A percentile compares a stretch with the other conserved stretches of the same genome.
Evolutionary conservation across 2,329 filamentous ascomycete genomes (phyloP).

Genomic region (Calcarisporium arbuscula): DNA sequence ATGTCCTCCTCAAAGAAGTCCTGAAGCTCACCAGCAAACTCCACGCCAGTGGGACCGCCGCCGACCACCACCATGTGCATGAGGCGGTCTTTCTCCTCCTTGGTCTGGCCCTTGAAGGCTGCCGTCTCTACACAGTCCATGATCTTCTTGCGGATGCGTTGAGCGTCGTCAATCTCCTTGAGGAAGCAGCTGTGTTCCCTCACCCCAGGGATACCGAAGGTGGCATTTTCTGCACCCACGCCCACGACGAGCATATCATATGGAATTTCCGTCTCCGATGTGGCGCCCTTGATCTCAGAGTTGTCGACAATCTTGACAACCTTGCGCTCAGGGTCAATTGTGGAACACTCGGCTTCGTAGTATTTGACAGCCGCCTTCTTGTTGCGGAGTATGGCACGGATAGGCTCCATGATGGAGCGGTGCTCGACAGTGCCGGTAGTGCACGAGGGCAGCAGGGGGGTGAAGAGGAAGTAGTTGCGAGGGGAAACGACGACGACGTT

Average conservation of each 20-base stretch:
- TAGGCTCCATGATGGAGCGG: conserved; percentile 98
- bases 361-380: conserved; percentile 92
- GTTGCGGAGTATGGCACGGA: conserved; percentile 90
- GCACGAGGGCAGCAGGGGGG: conserved; percentile 91
- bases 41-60: conserved; percentile 92
- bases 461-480: conserved; percentile 99
- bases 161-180: conserved; percentile 95
- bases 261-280: conserved; percentile 77
- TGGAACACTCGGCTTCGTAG: conserved; percentile 96
- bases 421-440: conserved; percentile 97
- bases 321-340: conserved; percentile 89
- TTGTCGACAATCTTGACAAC: conserved; percentile 85
- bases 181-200: conserved; percentile 94
- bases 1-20: conserved; percentile 99
- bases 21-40: conserved; percentile 96
- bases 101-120: conserved; percentile 90
- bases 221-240: conserved; percentile 96
- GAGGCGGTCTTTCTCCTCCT: conserved; percentile 84
- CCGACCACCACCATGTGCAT: conserved; percentile 97
- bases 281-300: conserved; percentile 83
- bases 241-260: conserved; percentile 98
- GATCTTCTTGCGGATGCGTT: conserved; percentile 94
- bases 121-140: conserved; percentile 99
- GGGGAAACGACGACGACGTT: conserved; percentile 97
- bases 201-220: conserved; percentile 95